These are phyloP conservation scores for Parastagonospora avenae DNA, from an alignment of 2,329 filamentous ascomycete genomes.

Conservation along the genomic window DNA sequence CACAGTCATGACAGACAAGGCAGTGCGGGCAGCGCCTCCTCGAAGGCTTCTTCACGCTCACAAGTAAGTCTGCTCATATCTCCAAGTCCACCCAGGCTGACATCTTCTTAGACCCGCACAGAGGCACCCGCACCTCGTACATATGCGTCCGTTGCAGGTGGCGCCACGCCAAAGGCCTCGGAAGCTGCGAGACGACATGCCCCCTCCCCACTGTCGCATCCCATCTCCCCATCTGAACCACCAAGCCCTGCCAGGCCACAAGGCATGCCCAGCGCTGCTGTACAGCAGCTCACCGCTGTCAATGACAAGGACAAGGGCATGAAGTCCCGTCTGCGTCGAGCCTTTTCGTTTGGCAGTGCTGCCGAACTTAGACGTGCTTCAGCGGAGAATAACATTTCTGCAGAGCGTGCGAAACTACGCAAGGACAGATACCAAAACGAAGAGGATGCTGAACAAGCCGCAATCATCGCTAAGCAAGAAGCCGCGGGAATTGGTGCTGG, in stretches of 20 bases:
- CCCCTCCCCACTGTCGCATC: constrained; percentile 55
- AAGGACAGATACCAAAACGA: constrained; percentile 59
- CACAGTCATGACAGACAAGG: constrained; percentile 44
- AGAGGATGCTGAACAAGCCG: constrained; percentile 84
- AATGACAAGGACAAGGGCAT: constrained; percentile 83
- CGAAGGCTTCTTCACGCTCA: constrained; percentile 39
- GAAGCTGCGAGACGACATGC: constrained; percentile 51
- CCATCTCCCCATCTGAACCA: constrained; percentile 46
- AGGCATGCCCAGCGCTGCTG: constrained; percentile 67
- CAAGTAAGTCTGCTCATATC: constrained; percentile 33
- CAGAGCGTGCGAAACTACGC: constrained; percentile 62
- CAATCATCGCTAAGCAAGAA: constrained; percentile 91
- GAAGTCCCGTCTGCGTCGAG: constrained; percentile 85
- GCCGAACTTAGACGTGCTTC: constrained; percentile 83
- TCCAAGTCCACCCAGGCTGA: not conserved
- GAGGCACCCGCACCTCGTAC: constrained; percentile 22
- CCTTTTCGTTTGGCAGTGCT: constrained; percentile 95
- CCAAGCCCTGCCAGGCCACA: constrained; percentile 21
- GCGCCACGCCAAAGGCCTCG: constrained; percentile 32
- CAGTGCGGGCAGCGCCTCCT: constrained; percentile 47
- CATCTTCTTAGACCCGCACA: constrained; percentile 27
- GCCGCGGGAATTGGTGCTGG: constrained; percentile 87
- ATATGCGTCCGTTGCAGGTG: constrained; percentile 22
- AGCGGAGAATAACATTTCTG: constrained; percentile 62
- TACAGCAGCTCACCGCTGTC: constrained; percentile 83